Conservation (phyloP, 352 stramenopile species). For the Phytophthora fragariae region DNA sequence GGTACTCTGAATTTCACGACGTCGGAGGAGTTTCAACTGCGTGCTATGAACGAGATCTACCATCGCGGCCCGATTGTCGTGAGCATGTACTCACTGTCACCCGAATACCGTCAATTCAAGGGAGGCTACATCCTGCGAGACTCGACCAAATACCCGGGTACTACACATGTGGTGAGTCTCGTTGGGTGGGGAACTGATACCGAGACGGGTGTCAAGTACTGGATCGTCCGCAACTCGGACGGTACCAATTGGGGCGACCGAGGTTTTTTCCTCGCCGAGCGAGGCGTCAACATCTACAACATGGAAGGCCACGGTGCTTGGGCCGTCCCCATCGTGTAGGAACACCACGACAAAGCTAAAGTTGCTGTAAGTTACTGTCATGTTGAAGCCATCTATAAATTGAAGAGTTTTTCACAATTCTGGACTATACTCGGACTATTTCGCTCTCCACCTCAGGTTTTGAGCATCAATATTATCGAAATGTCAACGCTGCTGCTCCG, state of each 20-base stretch:
- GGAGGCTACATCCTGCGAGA: conserved; percentile 93
- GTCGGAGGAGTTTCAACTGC: conserved; percentile 67
- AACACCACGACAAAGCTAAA: background rate
- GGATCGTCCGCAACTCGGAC: conserved; percentile 96
- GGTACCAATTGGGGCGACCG: conserved; percentile 80
- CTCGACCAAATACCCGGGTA: conserved; percentile 76
- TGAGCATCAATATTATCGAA: conserved; percentile 3
- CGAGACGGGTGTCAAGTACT: conserved; percentile 92
- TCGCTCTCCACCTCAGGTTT: conserved; percentile 23
- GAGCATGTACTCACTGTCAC: conserved; percentile 88
- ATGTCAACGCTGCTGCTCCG: conserved; percentile 20
- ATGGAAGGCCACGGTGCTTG: conserved; percentile 77
- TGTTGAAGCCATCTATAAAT: conserved; percentile 19
- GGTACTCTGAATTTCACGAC: conserved; percentile 81
- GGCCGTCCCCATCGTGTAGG: conserved; percentile 71
- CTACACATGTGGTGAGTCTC: conserved; percentile 94
- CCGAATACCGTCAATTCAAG: conserved; percentile 88
- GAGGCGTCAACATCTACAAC: conserved; percentile 83
- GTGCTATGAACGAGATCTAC: conserved; percentile 97
- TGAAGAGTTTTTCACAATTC: conserved; percentile 14
- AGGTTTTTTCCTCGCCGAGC: conserved; percentile 77
- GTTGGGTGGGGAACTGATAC: conserved; percentile 94
- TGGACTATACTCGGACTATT: conserved; percentile 29
- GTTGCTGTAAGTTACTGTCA: background rate
- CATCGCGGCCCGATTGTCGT: conserved; percentile 94